These are phyloP conservation scores for Suillus variegatus DNA, from an alignment of 768 basidiomycete species.

Conservation along the genomic window DNA sequence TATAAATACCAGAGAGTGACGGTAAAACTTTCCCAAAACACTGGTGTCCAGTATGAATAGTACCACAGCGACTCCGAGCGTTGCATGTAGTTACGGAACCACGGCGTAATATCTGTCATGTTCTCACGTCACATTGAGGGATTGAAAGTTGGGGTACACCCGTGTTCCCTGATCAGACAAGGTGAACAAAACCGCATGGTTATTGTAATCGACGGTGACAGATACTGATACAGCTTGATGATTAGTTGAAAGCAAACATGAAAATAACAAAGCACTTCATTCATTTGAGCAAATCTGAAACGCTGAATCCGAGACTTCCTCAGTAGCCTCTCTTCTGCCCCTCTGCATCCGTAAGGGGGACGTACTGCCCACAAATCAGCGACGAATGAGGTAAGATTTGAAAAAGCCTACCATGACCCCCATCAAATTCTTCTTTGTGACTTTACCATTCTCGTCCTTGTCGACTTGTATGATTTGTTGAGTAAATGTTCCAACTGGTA, in stretches of 20 bases:
- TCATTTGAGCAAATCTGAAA: neutral
- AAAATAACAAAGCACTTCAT: neutral
- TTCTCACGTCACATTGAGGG: neutral
- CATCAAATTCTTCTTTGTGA: conserved; percentile 69
- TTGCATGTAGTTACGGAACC: neutral
- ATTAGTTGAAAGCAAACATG: neutral
- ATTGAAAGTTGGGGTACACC: neutral
- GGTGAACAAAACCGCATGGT: neutral
- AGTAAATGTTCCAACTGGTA: conserved; percentile 72
- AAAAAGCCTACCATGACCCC: conserved; percentile 68
- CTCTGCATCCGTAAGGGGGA: conserved; percentile 67
- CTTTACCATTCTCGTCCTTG: conserved; percentile 68
- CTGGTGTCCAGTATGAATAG: neutral
- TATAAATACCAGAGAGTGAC: neutral
- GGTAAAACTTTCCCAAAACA: neutral
- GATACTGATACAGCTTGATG: neutral
- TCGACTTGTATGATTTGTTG: conserved; percentile 78
- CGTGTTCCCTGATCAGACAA: neutral
- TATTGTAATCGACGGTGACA: neutral
- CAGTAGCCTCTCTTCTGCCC: conserved; percentile 36
- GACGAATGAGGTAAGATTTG: neutral
- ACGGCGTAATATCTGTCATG: neutral
- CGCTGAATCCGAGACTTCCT: neutral
- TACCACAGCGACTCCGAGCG: neutral
- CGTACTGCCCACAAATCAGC: conserved; percentile 47